Base-by-base conservation (phyloP, 441 rosid species). In the Viola pubescens region DNA sequence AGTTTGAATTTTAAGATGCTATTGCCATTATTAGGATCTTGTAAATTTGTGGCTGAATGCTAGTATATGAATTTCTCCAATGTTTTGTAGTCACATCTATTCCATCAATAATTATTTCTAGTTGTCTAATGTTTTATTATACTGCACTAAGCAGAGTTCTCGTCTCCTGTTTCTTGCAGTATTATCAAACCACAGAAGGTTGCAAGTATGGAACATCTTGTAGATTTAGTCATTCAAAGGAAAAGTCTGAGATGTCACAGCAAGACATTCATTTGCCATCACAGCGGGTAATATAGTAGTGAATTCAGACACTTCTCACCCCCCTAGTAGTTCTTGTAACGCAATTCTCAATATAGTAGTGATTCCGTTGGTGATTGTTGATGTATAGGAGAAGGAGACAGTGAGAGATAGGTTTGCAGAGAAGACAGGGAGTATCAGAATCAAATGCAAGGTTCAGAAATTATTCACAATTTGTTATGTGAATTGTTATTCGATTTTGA, bases 161-260 rank as follows among this genome's bases (percentile, higher is more conserved):
- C n/a, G n/a, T 4, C 10, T 44, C 44, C 12, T 59, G 59, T 12
- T 46, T 19, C 10, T 54, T 48, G 73, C 83, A 87, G 95, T 87
- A 77, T 73, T 87, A 81, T 77, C 64, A 77, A 60, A 79, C 73
- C 67, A 75, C 86, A 37, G 89, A 88, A 58, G 91, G 89, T 9
- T 88, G 89, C 71, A 85, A 83, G 78, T 88, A 65, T 66, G 88
- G 92, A 58, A 80, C 76, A 60, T 73, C 79, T 55, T 88, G 95
- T 69, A 80, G 80, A 75, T 87, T 72, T 77, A 80, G 65, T 65
- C 95, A 88, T 75, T 52, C 75, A 0, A 19, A 16, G 38, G 54
- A 16, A 42, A 26, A 51, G 12, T 3, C 51, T 48, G 14, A 2
- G 14, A 10, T 12, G 11, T 44, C 48, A 44, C 48, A 8, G 48